phyloP scores from a whole-genome alignment of 768 basidiomycete genomes.

The Lyophyllum semitale region DNA sequence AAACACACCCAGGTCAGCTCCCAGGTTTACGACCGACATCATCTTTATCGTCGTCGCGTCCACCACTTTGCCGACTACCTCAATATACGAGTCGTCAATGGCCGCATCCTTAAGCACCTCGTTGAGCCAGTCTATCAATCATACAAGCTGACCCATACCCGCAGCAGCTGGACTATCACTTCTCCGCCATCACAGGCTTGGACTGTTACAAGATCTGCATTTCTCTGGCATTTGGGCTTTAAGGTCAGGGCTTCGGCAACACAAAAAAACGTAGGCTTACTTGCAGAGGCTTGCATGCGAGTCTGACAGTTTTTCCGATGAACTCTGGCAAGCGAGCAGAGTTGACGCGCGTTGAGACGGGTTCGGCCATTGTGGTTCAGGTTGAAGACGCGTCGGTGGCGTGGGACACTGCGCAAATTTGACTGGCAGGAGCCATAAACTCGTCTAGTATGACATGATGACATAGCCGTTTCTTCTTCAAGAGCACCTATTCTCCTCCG shows the following conservation, averaged over 20 bases:
- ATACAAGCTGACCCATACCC: slow-evolving; percentile 33
- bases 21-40: slow-evolving; percentile 55
- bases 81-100: slow-evolving; percentile 57
- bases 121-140: background rate
- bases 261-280: slow-evolving; percentile 30
- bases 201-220: slow-evolving; percentile 53
- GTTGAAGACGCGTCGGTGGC: slow-evolving; percentile 9
- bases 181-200: slow-evolving; percentile 70
- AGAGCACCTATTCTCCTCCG: too few species aligned
- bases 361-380: slow-evolving; percentile 17
- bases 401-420: background rate
- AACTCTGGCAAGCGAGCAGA: slow-evolving; percentile 55
- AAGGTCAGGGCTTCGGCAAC: background rate
- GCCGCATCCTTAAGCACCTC: slow-evolving; percentile 36
- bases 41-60: slow-evolving; percentile 60
- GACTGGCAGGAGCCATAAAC: background rate
- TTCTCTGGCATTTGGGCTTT: slow-evolving; percentile 29
- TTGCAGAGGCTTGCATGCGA: slow-evolving; percentile 62
- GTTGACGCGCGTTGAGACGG: slow-evolving; percentile 58
- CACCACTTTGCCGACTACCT: slow-evolving; percentile 65
- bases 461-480: too few species aligned
- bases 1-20: slow-evolving; percentile 61
- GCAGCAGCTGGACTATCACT: slow-evolving; percentile 45
- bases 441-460: too few species aligned
- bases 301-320: slow-evolving; percentile 54